These are phyloP conservation scores for Colletotrichum tamarilloi DNA, from an alignment of 2,329 filamentous ascomycete species.

Conservation along the genomic window DNA sequence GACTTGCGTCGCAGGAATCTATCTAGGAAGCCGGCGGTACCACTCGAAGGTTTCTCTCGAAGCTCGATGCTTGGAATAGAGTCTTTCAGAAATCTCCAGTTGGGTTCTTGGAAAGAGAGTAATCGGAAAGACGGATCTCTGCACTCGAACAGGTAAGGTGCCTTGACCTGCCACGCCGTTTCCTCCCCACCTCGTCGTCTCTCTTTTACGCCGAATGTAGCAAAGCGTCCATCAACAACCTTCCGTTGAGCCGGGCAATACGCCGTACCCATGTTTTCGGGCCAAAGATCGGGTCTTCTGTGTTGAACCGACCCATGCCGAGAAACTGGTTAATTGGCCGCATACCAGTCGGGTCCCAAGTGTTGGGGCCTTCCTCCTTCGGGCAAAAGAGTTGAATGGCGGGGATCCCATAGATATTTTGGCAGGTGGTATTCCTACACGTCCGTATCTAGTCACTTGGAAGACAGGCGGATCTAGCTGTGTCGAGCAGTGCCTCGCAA, in stretches of 20 bases:
- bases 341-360: neutral
- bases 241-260: slow-evolving; percentile 17
- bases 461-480: neutral
- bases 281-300: slow-evolving; percentile 27
- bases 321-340: neutral
- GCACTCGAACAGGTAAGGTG: neutral
- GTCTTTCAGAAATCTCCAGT: neutral
- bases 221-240: neutral
- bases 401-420: neutral
- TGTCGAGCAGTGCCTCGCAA: neutral
- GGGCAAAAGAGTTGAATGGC: neutral
- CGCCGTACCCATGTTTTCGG: slow-evolving; percentile 30
- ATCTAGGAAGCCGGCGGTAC: neutral
- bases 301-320: slow-evolving; percentile 30
- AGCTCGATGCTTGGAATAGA: neutral
- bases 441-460: neutral
- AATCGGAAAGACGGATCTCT: slow-evolving; percentile 4
- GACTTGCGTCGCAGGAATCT: neutral
- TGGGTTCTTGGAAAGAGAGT: neutral
- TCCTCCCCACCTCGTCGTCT: neutral
- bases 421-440: neutral
- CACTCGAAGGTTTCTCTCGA: neutral
- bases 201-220: slow-evolving; percentile 2
- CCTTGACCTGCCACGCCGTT: neutral
- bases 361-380: neutral